Base-by-base conservation (phyloP, 2,329 filamentous ascomycete species). In the Neopestalotiopsis sp. region DNA sequence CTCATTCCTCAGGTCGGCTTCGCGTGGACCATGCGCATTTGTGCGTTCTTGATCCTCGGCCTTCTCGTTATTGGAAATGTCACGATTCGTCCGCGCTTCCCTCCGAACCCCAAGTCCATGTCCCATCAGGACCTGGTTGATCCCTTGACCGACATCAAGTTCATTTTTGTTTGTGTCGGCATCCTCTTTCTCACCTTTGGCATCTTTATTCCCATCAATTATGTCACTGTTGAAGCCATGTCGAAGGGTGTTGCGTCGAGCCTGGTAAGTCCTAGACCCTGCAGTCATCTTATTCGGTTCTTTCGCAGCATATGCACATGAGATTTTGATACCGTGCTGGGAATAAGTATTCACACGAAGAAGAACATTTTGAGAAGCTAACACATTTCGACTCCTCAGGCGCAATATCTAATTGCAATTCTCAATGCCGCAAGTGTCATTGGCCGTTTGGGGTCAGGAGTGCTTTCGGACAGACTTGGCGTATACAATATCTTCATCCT, bases 1-100 rank as follows among this genome's bases (percentile, higher is more conserved):
- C 74, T 81, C 60, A 81, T 91, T 70, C 84, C 87, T 45, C 81
- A 82, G 34, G 76, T 84, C 52, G 83, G 83, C 0, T 85, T 84
- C 72, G 80, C 80, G 3, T 74, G 72, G 72, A 62, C 72, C 38
- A 67, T 74, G 59, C 69, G 72, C 34, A 59, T 65, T 60, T 66
- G 52, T 61, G 72, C 71, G 40, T 72, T 74, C 62, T 30, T 74
- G 17, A 72, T 73, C 66, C 57, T 73, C 4, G 68, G 49, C 14
- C 60, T 72, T 14, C 69, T 72, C 28, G 28, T 69, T 49, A 58
- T 74, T n/a, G 65, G 69, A 17, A 72, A 70, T 52, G 10, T 62
- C 20, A 68, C 68, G 3, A 57, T 72, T 28, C 28, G 5, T 6
- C 5, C 60, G 1, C 34, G 34, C 57, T 28, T 28, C n/a, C 60